phyloP scores from a whole-genome alignment of 768 basidiomycete species.

The Lentinula detonsa region DNA sequence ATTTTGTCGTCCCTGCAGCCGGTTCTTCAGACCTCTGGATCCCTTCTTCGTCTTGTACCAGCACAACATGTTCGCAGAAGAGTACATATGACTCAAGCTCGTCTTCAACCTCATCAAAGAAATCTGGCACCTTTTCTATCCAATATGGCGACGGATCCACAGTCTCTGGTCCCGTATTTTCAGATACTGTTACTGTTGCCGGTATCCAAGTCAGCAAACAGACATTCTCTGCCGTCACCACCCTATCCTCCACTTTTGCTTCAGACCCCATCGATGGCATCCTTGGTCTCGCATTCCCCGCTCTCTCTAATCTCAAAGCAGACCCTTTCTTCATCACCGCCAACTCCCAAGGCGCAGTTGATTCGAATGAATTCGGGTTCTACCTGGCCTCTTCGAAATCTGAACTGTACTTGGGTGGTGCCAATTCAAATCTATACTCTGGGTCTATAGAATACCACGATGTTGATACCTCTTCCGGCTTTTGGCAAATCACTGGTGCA shows the following conservation, averaged over 20 bases:
- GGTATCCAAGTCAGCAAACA: slow-evolving; percentile 15
- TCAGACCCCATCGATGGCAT: slow-evolving; percentile 13
- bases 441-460: slow-evolving; percentile 29
- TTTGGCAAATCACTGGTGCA: slow-evolving; percentile 20
- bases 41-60: slow-evolving; percentile 23
- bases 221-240: slow-evolving; percentile 29
- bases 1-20: slow-evolving; percentile 1
- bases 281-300: slow-evolving; percentile 30
- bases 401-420: slow-evolving; percentile 51
- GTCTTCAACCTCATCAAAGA: slow-evolving; percentile 24
- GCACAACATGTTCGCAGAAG: slow-evolving; percentile 23
- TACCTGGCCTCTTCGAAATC: slow-evolving; percentile 32
- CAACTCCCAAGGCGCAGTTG: slow-evolving; percentile 22
- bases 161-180: slow-evolving; percentile 31
- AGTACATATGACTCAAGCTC: slow-evolving; percentile 20
- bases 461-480: slow-evolving; percentile 17
- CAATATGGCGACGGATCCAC: slow-evolving; percentile 39
- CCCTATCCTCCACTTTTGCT: slow-evolving; percentile 22
- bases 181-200: slow-evolving; percentile 26
- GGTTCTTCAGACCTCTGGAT: slow-evolving; percentile 31
- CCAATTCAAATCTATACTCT: slow-evolving; percentile 36
- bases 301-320: slow-evolving; percentile 23
- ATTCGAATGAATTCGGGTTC: slow-evolving; percentile 35
- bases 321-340: slow-evolving; percentile 37
- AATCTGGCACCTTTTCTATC: slow-evolving; percentile 27